Evolutionary conservation across 1,284 basidiomycete species (phyloP).

Genomic region (Sporisorium exsertum): DNA sequence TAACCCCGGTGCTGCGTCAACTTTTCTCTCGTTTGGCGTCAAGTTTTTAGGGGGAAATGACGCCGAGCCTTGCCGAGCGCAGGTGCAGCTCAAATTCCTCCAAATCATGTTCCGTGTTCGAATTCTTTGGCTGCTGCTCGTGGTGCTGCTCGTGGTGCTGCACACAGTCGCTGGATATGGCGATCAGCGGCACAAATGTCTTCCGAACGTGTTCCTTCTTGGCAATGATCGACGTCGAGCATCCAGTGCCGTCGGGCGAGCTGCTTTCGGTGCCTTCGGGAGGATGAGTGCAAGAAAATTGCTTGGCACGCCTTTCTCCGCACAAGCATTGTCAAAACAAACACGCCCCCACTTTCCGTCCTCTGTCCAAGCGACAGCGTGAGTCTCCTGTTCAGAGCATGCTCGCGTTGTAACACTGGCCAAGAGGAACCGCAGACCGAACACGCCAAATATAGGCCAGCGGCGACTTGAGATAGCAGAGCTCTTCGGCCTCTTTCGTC

Average conservation of each 20-base stretch:
- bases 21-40: neutral
- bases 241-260: neutral
- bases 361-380: neutral
- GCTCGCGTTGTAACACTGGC: neutral
- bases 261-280: neutral
- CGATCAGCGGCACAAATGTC: neutral
- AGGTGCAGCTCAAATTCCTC: slow-evolving; percentile 39
- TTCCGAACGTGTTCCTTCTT: neutral
- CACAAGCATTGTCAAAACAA: neutral
- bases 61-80: slow-evolving; percentile 34
- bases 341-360: neutral
- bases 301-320: neutral
- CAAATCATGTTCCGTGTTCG: too few relatives aligned
- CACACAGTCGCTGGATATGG: neutral
- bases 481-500: slow-evolving; percentile 3
- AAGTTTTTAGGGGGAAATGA: neutral
- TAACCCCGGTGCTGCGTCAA: neutral
- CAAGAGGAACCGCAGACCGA: too few relatives aligned
- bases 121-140: too few relatives aligned
- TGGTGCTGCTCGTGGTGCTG: too few relatives aligned
- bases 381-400: neutral
- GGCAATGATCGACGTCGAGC: slow-evolving; percentile 4
- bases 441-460: neutral
- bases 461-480: neutral
- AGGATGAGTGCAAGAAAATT: neutral